Base-by-base conservation (phyloP, 306 rosid species). In the Vigna angularis region DNA sequence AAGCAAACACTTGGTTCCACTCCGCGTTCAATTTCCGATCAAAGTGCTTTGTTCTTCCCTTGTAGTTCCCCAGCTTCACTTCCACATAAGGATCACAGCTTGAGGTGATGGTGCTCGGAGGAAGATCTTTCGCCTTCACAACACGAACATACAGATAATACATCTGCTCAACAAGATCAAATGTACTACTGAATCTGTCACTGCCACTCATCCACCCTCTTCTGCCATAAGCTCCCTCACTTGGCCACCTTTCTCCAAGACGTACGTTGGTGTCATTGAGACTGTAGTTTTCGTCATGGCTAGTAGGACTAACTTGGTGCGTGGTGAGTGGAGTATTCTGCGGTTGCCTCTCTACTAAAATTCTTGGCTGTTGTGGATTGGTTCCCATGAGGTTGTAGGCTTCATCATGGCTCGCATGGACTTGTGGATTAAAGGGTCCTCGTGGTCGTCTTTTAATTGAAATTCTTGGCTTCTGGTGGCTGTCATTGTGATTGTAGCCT, bases 1-100 rank as follows among this genome's bases (percentile, higher is more conserved):
- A 93, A 71, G 98, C 88, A 66, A 93, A 93, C 5, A 93, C 94
- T 63, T 91, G 93, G 82, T 93, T 89, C 97, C 98, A 91, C 76
- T 93, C 97, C 12, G 98, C 97, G 68, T 85, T 89, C 73, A 72
- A 66, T 71, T 87, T 92, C 84, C 76, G 86, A 84, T 93, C 97
- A 17, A 88, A 84, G 69, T 89, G 88, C 80, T 20, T 91, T 44
- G 98, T 93, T 83, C 89, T 87, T 58, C 98, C 98, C 49, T 74
- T 91, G 32, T 89, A 93, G 84, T 93, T 93, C 18, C 98, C 98
- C n/a, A 93, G 82, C 77, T 93, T 91, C 51, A 93, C 93, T 81
- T 93, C 96, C 76, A 88, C 96, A 6, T 89, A 91, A 73, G 98
- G 96, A 84, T 91, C 92, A 56, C 91, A 86, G 53, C 93, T 88